A percentile compares a stretch with the other conserved stretches of the same genome.
phyloP scores from a whole-genome alignment of 495 filamentous ascomycete species.

The Mytilinidion resinicola region DNA sequence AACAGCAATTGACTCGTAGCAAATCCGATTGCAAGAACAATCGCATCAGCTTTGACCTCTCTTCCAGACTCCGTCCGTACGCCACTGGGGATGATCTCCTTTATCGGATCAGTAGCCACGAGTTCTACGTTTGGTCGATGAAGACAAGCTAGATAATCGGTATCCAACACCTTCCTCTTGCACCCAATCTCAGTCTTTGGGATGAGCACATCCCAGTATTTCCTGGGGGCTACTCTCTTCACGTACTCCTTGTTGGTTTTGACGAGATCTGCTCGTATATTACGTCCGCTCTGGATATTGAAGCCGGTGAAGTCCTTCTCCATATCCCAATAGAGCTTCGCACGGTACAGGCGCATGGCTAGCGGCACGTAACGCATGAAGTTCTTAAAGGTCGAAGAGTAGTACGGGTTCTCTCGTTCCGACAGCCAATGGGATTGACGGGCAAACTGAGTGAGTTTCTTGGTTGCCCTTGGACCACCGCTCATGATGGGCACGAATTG shows the following conservation, averaged over 20 bases:
- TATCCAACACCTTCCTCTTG: slow-evolving; percentile 33
- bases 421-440: slow-evolving; percentile 30
- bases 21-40: slow-evolving; percentile 33
- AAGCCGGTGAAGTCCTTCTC: slow-evolving; percentile 31
- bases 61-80: slow-evolving; percentile 22
- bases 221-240: slow-evolving; percentile 27
- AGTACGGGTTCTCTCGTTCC: slow-evolving; percentile 26
- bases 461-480: slow-evolving; percentile 6
- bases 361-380: slow-evolving; percentile 30
- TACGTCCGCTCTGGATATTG: slow-evolving; percentile 21
- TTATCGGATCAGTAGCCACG: slow-evolving; percentile 25
- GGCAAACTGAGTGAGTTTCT: slow-evolving; percentile 29
- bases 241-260: slow-evolving; percentile 29
- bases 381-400: slow-evolving; percentile 26
- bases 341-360: slow-evolving; percentile 31
- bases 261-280: slow-evolving; percentile 16
- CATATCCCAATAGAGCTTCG: slow-evolving; percentile 29
- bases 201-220: slow-evolving; percentile 31
- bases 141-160: slow-evolving; percentile 29
- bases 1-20: slow-evolving; percentile 30
- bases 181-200: slow-evolving; percentile 31
- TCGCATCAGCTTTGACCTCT: slow-evolving; percentile 29
- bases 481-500: slow-evolving; percentile 34
- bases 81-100: slow-evolving; percentile 20
- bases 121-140: slow-evolving; percentile 30